Evolutionary conservation across 495 filamentous ascomycete species (phyloP), one percentile per base, ranked within the genome.

Genomic region (Penicillium flavigenum): DNA sequence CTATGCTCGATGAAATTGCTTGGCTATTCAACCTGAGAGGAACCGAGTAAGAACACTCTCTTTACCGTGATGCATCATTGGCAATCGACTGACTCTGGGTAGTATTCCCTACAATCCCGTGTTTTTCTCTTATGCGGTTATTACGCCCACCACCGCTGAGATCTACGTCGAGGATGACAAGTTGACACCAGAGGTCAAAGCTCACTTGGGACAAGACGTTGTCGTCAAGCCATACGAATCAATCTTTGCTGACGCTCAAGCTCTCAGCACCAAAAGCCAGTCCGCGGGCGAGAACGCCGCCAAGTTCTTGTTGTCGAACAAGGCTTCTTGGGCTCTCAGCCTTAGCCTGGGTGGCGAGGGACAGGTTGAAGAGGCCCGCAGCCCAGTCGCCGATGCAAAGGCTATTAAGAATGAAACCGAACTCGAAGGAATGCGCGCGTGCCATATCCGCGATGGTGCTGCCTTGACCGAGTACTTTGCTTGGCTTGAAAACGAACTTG

Each of bases 1-100:
- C 83, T 16, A 92, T 96, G 89, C 83, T 99, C 29, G 95, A 99
- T 65, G 95, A 99, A 67, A 88, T 98, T 65, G 95, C 95, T 31
- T 99, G 95, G 95, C 78, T 99, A 39, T 98, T 93, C 72, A 99
- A 99, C 74, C 74, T 99, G 43, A 85, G 95, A 69, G 95, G 95
- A 68, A 96, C 79, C 72, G 95, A 99, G 86, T 88, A 74, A 67
- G 84, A 57, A 49, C 4, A 10, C 27, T 20, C 2, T 16, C 2
- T 24, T 10, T 4, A 20, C 22, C 24, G 14, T 19, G 42, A 10
- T 31, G 4, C 17, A 0, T 39, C 47, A 34, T 48, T 52, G 47
- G 59, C 26, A 36, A 49, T 20, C 36, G 1, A 42, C 50, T 60
- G 36, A 68, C 49, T 4, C 1, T 41, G n/a, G 19, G 12, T 50